Evolutionary conservation across 2,329 filamentous ascomycete genomes (phyloP).

Genomic region (Hysterium pulicare): DNA sequence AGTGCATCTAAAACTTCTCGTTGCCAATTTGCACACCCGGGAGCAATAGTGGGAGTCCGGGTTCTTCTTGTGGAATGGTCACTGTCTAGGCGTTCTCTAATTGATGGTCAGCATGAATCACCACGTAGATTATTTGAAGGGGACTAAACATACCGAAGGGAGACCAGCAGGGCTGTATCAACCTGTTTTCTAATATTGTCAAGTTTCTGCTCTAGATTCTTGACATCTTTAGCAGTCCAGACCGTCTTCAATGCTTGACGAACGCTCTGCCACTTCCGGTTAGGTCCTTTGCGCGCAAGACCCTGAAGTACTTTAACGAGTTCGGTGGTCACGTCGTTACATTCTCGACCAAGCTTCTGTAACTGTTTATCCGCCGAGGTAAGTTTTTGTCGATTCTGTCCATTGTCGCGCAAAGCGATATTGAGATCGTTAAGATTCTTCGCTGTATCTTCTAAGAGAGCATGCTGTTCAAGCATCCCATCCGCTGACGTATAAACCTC

Average conservation of each 20-base stretch:
- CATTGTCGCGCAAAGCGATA: background rate
- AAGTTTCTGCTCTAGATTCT: background rate
- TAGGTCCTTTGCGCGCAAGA: background rate
- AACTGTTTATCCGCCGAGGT: background rate
- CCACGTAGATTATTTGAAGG: background rate
- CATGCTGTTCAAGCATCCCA: background rate
- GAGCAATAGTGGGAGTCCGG: too few species aligned
- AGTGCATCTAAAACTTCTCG: conserved; percentile 3
- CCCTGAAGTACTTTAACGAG: background rate
- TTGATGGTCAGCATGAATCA: background rate
- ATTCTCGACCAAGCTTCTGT: background rate
- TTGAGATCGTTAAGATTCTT: background rate
- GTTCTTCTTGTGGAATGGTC: background rate
- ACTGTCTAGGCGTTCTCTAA: conserved; percentile 1
- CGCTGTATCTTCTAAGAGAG: background rate
- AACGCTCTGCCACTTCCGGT: background rate
- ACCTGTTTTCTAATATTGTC: conserved; percentile 5
- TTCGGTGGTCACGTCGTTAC: background rate
- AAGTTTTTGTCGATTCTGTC: background rate
- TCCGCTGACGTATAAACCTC: background rate
- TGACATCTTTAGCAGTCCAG: background rate
- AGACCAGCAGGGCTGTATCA: conserved; percentile 10
- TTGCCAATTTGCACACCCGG: too few species aligned
- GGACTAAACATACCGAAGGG: conserved; percentile 7
- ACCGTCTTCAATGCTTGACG: background rate